Conservation (phyloP, 495 filamentous ascomycete genomes). For the Physcia stellaris region DNA sequence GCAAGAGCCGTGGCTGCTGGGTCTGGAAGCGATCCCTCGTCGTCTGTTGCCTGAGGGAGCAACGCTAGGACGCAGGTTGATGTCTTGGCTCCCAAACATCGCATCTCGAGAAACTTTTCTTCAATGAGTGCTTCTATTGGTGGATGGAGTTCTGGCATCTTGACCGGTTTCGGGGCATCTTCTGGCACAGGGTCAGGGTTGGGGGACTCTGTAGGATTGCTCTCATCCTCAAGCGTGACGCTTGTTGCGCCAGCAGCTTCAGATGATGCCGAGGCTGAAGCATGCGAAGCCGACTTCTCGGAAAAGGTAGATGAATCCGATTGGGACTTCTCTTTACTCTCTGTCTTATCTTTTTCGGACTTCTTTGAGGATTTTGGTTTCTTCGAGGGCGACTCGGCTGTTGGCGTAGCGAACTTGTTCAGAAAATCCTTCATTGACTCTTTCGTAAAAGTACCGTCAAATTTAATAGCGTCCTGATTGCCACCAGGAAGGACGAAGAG, state of each 20-base stretch:
- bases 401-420: conserved; percentile 58
- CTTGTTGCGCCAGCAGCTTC: conserved; percentile 23
- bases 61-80: conserved; percentile 78
- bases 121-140: conserved; percentile 38
- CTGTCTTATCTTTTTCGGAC: background rate
- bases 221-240: conserved; percentile 28
- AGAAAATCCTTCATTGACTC: conserved; percentile 71
- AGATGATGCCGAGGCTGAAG: conserved; percentile 23
- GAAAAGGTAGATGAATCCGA: conserved; percentile 24
- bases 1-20: conserved; percentile 40
- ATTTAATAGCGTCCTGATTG: conserved; percentile 51
- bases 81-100: conserved; percentile 64
- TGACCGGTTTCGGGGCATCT: conserved; percentile 32
- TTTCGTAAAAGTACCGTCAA: conserved; percentile 80
- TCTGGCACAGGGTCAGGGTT: conserved; percentile 26
- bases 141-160: conserved; percentile 28
- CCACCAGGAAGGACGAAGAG: conserved; percentile 70
- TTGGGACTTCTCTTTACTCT: conserved; percentile 4
- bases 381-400: conserved; percentile 49
- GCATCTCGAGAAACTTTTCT: conserved; percentile 43
- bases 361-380: conserved; percentile 26
- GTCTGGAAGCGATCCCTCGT: conserved; percentile 27
- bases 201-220: conserved; percentile 33
- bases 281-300: conserved; percentile 27
- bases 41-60: conserved; percentile 41